Percentiles rank a stretch among this genome's conserved stretches.
Conservation (phyloP, 345 rosid genomes). For the Reutealis trisperma region DNA sequence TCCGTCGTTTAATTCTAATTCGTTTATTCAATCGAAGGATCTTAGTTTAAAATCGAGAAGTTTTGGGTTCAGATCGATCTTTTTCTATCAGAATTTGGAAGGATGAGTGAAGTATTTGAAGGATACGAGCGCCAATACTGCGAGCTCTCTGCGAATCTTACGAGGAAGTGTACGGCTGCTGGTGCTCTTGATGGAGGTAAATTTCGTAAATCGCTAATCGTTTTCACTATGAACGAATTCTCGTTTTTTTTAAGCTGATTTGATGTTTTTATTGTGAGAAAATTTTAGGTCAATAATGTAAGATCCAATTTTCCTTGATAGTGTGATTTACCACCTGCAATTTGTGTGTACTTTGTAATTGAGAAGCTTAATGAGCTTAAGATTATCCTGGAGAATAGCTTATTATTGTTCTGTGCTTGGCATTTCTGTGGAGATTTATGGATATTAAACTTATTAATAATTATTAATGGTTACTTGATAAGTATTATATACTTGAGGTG, state of each 20-base stretch:
- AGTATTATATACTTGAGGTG: background rate
- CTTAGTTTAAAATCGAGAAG: background rate
- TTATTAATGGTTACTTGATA: background rate
- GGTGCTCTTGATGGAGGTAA: slow-evolving; percentile 31
- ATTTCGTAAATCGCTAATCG: background rate
- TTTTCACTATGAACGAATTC: background rate
- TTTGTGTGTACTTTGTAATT: background rate
- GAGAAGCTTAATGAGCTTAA: background rate
- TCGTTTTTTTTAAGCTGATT: background rate
- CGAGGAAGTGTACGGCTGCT: slow-evolving; percentile 29
- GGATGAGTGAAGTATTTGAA: slow-evolving; percentile 33
- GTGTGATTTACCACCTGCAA: background rate
- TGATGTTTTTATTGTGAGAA: background rate
- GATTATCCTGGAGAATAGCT: background rate
- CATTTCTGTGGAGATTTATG: background rate
- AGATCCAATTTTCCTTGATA: background rate
- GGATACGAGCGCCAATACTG: slow-evolving; percentile 38
- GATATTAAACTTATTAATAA: background rate
- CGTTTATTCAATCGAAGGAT: background rate
- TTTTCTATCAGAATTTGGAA: background rate
- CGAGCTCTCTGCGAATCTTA: slow-evolving; percentile 33
- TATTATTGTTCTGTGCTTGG: background rate
- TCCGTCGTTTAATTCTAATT: background rate
- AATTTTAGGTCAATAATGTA: background rate
- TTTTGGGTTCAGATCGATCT: background rate